Conservation (phyloP, 1,284 basidiomycete genomes). For the Trametes sp. region DNA sequence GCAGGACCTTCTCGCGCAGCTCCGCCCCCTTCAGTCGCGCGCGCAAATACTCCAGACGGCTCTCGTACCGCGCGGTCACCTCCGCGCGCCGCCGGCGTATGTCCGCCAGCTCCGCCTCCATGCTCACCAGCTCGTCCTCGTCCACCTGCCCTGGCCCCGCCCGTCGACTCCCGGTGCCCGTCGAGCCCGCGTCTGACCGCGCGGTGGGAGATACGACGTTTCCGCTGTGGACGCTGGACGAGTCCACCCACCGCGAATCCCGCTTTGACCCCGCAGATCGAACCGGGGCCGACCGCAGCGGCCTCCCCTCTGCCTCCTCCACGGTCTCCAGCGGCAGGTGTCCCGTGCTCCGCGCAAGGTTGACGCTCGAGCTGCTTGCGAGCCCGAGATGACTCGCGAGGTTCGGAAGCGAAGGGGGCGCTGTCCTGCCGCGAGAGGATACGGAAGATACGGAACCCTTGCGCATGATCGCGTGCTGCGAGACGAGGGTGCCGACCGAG, state of each 20-base stretch:
- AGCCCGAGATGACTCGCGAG: slow-evolving; percentile 40
- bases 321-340: slow-evolving; percentile 60
- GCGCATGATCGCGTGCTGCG: slow-evolving; percentile 43
- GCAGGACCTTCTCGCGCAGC: slow-evolving; percentile 72
- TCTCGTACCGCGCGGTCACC: slow-evolving; percentile 69
- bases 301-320: slow-evolving; percentile 51
- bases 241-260: slow-evolving; percentile 22
- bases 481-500: slow-evolving; percentile 36
- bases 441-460: slow-evolving; percentile 60
- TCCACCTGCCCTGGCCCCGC: slow-evolving; percentile 21
- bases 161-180: slow-evolving; percentile 22
- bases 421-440: slow-evolving; percentile 48
- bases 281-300: slow-evolving; percentile 10
- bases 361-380: slow-evolving; percentile 55
- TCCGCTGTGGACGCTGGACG: slow-evolving; percentile 15
- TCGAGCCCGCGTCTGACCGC: slow-evolving; percentile 30
- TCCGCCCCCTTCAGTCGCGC: slow-evolving; percentile 78
- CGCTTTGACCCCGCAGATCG: slow-evolving; percentile 22
- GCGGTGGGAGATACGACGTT: slow-evolving; percentile 24
- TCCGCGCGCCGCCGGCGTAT: slow-evolving; percentile 68
- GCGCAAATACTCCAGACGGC: slow-evolving; percentile 70
- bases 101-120: slow-evolving; percentile 64
- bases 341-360: slow-evolving; percentile 52
- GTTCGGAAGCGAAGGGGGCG: slow-evolving; percentile 30
- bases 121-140: slow-evolving; percentile 43